Percentiles rank a stretch among this genome's conserved stretches.
These are phyloP conservation scores for Coemansia sp. DNA, from an alignment of 192 early-diverging fungal species.

Conservation along the genomic window DNA sequence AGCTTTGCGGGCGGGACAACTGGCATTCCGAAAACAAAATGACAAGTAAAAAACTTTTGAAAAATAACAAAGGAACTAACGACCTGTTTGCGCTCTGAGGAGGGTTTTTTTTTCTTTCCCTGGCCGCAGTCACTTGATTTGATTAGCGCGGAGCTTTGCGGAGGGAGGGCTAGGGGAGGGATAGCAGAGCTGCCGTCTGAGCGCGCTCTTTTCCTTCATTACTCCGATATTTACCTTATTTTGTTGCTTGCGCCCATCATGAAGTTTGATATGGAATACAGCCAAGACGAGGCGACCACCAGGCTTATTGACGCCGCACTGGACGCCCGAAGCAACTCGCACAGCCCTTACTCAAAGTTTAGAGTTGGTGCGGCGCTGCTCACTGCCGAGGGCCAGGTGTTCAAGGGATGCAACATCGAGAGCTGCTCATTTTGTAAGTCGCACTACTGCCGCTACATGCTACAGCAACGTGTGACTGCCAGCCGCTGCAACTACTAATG, in stretches of 20 bases:
- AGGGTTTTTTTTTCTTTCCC: neutral
- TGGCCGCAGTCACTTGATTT: slow-evolving; percentile 14
- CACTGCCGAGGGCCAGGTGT: slow-evolving; percentile 64
- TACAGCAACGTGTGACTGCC: neutral
- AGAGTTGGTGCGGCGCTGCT: slow-evolving; percentile 86
- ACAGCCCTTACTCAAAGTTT: slow-evolving; percentile 93
- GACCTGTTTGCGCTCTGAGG: too few relatives aligned
- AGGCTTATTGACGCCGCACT: slow-evolving; percentile 27
- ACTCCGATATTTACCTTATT: neutral
- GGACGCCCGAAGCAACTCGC: slow-evolving; percentile 72
- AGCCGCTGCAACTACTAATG: slow-evolving; percentile 1
- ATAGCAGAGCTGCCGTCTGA: too few relatives aligned
- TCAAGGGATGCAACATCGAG: slow-evolving; percentile 87
- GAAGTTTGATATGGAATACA: slow-evolving; percentile 25
- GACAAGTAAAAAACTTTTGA: neutral
- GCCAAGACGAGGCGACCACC: slow-evolving; percentile 17
- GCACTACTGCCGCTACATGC: neutral
- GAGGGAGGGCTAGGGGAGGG: too few relatives aligned
- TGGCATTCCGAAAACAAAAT: slow-evolving; percentile 58
- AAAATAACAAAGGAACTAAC: neutral
- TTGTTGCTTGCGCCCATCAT: too few relatives aligned
- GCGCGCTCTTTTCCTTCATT: neutral
- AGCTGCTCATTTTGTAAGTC: slow-evolving; percentile 80
- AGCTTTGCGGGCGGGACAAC: slow-evolving; percentile 68
- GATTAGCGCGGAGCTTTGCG: too few relatives aligned